Conservation (phyloP, 2,329 filamentous ascomycete species). For the Neopestalotiopsis sp. region DNA sequence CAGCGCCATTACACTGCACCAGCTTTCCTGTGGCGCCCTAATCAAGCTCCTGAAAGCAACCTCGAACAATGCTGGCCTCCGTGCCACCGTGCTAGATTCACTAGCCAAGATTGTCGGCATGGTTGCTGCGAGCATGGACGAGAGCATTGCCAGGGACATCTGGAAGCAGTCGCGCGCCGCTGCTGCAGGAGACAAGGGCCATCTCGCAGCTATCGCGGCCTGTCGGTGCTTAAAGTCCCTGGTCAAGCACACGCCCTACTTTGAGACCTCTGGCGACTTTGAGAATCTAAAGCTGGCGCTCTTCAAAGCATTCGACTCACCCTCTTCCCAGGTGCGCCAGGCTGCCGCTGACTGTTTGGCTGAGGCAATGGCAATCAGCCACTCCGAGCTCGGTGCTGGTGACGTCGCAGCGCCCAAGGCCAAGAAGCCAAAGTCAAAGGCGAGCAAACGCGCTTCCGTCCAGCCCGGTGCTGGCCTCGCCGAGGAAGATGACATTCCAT, state of each 20-base stretch:
- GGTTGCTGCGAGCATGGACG: conserved; percentile 79
- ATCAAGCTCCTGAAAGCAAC: conserved; percentile 82
- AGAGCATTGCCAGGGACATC: conserved; percentile 82
- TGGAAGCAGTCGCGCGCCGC: conserved; percentile 89
- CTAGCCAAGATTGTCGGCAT: conserved; percentile 78
- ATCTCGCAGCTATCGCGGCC: conserved; percentile 77
- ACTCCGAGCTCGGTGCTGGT: conserved; percentile 63
- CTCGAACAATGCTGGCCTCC: conserved; percentile 79
- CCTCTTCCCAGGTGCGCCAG: conserved; percentile 76
- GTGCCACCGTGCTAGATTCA: conserved; percentile 77
- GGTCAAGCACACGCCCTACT: conserved; percentile 75
- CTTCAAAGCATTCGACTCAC: conserved; percentile 86
- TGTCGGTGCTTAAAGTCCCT: conserved; percentile 81
- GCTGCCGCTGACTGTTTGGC: conserved; percentile 87
- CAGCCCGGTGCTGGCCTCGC: conserved; percentile 67
- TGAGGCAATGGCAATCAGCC: conserved; percentile 80
- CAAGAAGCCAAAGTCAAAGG: conserved; percentile 68
- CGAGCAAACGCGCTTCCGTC: conserved; percentile 62
- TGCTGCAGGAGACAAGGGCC: conserved; percentile 79
- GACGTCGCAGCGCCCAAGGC: conserved; percentile 57
- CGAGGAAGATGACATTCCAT: conserved; percentile 70
- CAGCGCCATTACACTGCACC: conserved; percentile 84
- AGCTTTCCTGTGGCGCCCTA: conserved; percentile 72
- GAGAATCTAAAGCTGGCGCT: conserved; percentile 83
- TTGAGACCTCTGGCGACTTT: conserved; percentile 88